phyloP scores from a whole-genome alignment of 164 flowering plant species.

The Echeveria elegans region DNA sequence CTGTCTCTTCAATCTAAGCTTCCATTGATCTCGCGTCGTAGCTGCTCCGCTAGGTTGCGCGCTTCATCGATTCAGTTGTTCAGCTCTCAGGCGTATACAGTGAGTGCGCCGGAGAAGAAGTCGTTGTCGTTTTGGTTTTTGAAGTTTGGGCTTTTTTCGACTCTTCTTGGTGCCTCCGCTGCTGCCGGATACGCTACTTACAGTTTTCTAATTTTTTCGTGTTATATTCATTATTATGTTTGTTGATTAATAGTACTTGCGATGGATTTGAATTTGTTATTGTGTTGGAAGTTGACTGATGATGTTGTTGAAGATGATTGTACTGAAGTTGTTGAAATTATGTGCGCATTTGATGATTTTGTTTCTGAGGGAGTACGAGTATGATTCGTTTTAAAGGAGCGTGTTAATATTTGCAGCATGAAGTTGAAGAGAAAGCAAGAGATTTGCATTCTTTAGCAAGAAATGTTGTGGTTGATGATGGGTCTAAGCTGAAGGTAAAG shows the following conservation, averaged over 20 bases:
- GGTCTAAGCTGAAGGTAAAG: conserved; percentile 53
- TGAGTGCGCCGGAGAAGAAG: conserved; percentile 12
- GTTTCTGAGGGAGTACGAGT: not conserved
- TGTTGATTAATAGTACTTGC: too few species aligned
- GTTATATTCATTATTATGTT: not conserved
- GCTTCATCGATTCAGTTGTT: too few species aligned
- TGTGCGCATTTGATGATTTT: not conserved
- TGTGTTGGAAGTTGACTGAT: too few species aligned
- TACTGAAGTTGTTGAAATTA: too few species aligned
- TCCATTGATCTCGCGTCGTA: too few species aligned
- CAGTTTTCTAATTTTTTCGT: too few species aligned
- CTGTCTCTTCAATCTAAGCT: too few species aligned
- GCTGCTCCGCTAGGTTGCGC: too few species aligned
- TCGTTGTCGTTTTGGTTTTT: conserved; percentile 35
- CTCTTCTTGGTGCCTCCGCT: conserved; percentile 41
- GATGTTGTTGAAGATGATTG: too few species aligned
- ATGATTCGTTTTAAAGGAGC: not conserved
- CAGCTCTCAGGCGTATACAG: too few species aligned
- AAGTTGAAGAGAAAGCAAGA: conserved; percentile 58
- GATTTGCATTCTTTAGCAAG: conserved; percentile 39
- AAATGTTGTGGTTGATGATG: conserved; percentile 29
- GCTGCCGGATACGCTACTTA: conserved; percentile 50
- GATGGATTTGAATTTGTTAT: too few species aligned
- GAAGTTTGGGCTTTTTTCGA: conserved; percentile 27
- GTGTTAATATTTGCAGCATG: conserved; percentile 35